Base-by-base conservation (phyloP, 1,284 basidiomycete genomes). In the Rhodotorula sp. region DNA sequence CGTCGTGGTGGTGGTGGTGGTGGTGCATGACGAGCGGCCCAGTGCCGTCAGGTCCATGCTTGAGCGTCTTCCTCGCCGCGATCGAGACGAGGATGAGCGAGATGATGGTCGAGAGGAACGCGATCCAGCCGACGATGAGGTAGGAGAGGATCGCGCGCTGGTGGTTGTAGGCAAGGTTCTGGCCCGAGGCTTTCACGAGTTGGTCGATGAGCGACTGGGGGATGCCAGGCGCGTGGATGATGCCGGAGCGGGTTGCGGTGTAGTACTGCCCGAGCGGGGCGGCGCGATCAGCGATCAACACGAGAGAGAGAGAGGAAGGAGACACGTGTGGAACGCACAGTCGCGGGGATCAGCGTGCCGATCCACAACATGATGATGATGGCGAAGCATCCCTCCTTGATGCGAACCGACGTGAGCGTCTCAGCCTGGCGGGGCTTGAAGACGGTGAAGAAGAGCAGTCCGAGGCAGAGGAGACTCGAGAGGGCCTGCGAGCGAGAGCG, bases 71-170 rank as follows among this genome's bases (percentile, higher is more conserved):
- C 30, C 73, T 70, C 22, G 70, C 73, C 1, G 69, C 69, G 52
- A 70, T 44, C 37, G 66, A 69, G 20, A 72, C 68, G 47, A 74
- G 66, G 9, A 71, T 44, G 62, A 68, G 59, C 30, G 64, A 65
- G 59, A 73, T 58, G 44, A 64, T 30, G 34, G 69, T 69, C 18
- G 63, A 64, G 54, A 66, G 54, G 54, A 66, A 68, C 6, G 68
- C 68, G 64, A 68, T 50, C 73, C 73, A 74, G 16, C 73, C 73
- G 44, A 70, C 68, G 57, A 68, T 53, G 30, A 70, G 44, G 59
- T 68, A 72, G 13, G 70, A 34, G 22, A 64, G 47, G 61, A 70
- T 58, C 2, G 70, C 68, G 2, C 37, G 58, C 40, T 67, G 56
- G 22, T 44, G 7, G 52, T 44, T 62, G 70, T 60, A 61, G 26